These are phyloP conservation scores for Cutaneotrichosporon arboriforme DNA, from an alignment of 1,284 basidiomycete species.

Conservation along the genomic window DNA sequence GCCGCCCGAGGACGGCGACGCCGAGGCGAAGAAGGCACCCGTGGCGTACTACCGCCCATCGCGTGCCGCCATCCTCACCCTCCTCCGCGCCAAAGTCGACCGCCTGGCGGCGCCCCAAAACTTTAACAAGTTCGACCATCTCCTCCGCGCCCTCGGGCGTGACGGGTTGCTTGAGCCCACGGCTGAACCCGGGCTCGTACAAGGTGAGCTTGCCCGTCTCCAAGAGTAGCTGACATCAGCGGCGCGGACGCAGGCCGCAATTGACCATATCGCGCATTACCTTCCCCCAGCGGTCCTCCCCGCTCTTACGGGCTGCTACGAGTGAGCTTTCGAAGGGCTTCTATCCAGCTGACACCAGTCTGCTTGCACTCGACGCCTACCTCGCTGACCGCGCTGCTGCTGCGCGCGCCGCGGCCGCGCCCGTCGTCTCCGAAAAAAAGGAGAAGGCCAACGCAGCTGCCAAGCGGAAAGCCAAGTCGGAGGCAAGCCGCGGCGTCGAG, in stretches of 20 bases:
- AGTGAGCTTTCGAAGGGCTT: slow-evolving; percentile 18
- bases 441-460: slow-evolving; percentile 17
- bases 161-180: slow-evolving; percentile 31
- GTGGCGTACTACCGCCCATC: slow-evolving; percentile 36
- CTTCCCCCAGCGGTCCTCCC: slow-evolving; percentile 19
- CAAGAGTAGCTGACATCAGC: slow-evolving; percentile 15
- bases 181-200: slow-evolving; percentile 19
- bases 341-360: slow-evolving; percentile 19
- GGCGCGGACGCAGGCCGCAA: slow-evolving; percentile 24
- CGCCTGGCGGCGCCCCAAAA: slow-evolving; percentile 23
- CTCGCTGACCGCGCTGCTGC: slow-evolving; percentile 32
- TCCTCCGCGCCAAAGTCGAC: slow-evolving; percentile 33
- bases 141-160: slow-evolving; percentile 29
- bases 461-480: slow-evolving; percentile 28
- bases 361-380: slow-evolving; percentile 24
- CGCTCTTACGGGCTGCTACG: slow-evolving; percentile 17
- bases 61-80: slow-evolving; percentile 14
- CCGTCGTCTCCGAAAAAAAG: slow-evolving; percentile 16
- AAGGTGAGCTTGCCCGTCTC: slow-evolving; percentile 17
- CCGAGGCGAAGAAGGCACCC: background rate
- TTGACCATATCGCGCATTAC: slow-evolving; percentile 35
- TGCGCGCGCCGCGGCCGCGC: slow-evolving; percentile 26
- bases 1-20: slow-evolving; percentile 12
- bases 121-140: slow-evolving; percentile 40
- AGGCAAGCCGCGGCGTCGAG: slow-evolving; percentile 35